A percentile compares a stretch with the other conserved stretches of the same genome.
Conservation (phyloP, 2,329 filamentous ascomycete genomes). For the Fonsecaea multimorphosa region DNA sequence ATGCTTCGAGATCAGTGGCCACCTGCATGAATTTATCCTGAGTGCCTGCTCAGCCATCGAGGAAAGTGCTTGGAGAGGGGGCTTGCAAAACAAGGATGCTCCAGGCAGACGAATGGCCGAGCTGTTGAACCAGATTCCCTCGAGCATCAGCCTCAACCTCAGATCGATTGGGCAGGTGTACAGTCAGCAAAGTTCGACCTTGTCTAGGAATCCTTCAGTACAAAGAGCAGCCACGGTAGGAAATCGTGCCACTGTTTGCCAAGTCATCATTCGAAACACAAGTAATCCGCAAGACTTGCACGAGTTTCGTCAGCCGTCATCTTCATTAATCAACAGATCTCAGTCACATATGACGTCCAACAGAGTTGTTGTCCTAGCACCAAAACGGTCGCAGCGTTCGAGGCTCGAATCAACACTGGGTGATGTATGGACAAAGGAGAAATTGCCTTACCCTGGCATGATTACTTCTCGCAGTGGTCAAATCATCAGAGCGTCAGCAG, state of each 20-base stretch:
- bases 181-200: slow-evolving; percentile 65
- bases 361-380: slow-evolving; percentile 72
- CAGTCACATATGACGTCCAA: slow-evolving; percentile 78
- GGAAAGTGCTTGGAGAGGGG: slow-evolving; percentile 77
- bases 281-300: slow-evolving; percentile 67
- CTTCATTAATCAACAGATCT: slow-evolving; percentile 69
- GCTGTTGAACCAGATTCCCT: slow-evolving; percentile 56
- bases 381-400: slow-evolving; percentile 75
- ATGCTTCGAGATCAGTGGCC: slow-evolving; percentile 76
- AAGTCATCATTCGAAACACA: slow-evolving; percentile 88
- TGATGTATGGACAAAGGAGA: slow-evolving; percentile 83
- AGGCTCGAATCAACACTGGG: slow-evolving; percentile 75
- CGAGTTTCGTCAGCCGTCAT: slow-evolving; percentile 46
- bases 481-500: slow-evolving; percentile 77
- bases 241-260: slow-evolving; percentile 69
- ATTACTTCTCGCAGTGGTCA: slow-evolving; percentile 70
- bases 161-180: slow-evolving; percentile 77
- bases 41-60: slow-evolving; percentile 84
- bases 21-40: slow-evolving; percentile 82
- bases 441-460: slow-evolving; percentile 84
- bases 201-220: slow-evolving; percentile 67
- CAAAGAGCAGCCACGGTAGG: slow-evolving; percentile 78
- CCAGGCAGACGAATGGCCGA: slow-evolving; percentile 14
- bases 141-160: slow-evolving; percentile 71
- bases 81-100: slow-evolving; percentile 61